Percentiles rank a stretch among this genome's conserved stretches.
phyloP scores from a whole-genome alignment of 441 rosid genomes.

The Populus trichocarpa region DNA sequence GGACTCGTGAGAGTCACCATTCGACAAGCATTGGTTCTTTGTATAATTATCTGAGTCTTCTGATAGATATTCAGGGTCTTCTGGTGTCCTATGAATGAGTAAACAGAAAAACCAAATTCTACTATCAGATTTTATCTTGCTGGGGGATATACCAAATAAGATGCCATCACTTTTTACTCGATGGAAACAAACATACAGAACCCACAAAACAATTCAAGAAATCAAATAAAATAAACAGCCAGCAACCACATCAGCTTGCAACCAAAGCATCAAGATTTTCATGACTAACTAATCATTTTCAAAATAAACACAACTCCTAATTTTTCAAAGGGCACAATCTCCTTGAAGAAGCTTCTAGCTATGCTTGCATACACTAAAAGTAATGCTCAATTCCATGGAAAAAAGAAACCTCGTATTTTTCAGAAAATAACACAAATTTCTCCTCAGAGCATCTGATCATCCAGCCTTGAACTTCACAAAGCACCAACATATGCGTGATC shows the following conservation, averaged over 20 bases:
- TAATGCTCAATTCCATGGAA: background rate
- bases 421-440: background rate
- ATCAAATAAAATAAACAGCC: background rate
- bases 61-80: slow-evolving; percentile 54
- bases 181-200: background rate
- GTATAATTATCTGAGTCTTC: slow-evolving; percentile 59
- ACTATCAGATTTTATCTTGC: slow-evolving; percentile 17
- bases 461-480: background rate
- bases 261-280: slow-evolving; percentile 1
- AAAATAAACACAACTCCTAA: background rate
- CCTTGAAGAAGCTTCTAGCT: background rate
- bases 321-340: background rate
- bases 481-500: background rate
- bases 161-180: background rate
- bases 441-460: background rate
- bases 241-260: background rate
- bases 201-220: slow-evolving; percentile 1
- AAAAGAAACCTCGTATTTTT: background rate
- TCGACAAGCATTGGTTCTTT: slow-evolving; percentile 44
- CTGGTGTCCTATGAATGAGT: slow-evolving; percentile 59
- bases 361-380: background rate
- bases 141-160: background rate
- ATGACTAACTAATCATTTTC: background rate
- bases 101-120: slow-evolving; percentile 8
- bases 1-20: slow-evolving; percentile 59